Evolutionary conservation across 352 stramenopile species (phyloP).

Genomic region (Pilasporangium apinafurcum): DNA sequence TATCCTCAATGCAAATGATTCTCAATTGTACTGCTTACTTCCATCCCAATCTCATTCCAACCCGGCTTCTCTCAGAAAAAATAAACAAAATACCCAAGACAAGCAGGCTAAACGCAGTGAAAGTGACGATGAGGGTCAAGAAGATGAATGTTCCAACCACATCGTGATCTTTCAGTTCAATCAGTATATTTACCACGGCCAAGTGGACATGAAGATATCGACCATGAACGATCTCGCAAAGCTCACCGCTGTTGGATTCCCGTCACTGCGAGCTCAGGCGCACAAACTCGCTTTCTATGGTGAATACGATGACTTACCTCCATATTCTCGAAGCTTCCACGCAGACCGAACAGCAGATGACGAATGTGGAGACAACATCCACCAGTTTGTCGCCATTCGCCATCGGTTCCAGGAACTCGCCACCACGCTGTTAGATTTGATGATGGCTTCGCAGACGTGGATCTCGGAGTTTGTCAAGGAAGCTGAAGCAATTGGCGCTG

Average conservation of each 20-base stretch:
- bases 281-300: conserved; percentile 26
- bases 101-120: not conserved
- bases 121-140: conserved; percentile 9
- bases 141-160: conserved; percentile 14
- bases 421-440: conserved; percentile 22
- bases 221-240: conserved; percentile 39
- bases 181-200: conserved; percentile 47
- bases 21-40: conserved; percentile 50
- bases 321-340: too few relatives aligned
- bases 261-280: conserved; percentile 36
- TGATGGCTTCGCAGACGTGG: conserved; percentile 51
- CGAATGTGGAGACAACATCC: not conserved
- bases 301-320: conserved; percentile 22
- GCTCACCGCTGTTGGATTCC: conserved; percentile 25
- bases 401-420: conserved; percentile 24
- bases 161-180: conserved; percentile 65
- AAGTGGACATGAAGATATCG: conserved; percentile 9
- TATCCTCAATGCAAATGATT: conserved; percentile 46
- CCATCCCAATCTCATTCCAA: too few relatives aligned
- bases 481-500: conserved; percentile 19
- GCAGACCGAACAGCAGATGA: not conserved
- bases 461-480: conserved; percentile 40
- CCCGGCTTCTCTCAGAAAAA: too few relatives aligned
- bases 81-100: not conserved
- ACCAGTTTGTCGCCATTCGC: conserved; percentile 6